Percentiles rank a stretch among this genome's conserved stretches.
Evolutionary conservation across 345 rosid species (phyloP).

Genomic region (Brassica cretica): DNA sequence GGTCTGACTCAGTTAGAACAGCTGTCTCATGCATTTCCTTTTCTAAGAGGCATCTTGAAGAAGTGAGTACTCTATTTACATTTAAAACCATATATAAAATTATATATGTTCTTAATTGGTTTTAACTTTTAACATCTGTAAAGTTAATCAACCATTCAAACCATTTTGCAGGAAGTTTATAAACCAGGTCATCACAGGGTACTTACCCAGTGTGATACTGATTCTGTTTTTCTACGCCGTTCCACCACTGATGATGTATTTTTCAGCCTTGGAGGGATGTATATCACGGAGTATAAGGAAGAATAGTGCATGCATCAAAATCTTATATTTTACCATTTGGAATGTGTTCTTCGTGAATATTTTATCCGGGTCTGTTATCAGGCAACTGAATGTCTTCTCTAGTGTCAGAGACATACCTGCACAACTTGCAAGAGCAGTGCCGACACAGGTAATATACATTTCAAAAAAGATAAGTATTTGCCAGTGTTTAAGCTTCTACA

Average conservation of each 20-base stretch:
- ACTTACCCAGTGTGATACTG: constrained; percentile 89
- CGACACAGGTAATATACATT: constrained; percentile 60
- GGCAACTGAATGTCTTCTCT: constrained; percentile 53
- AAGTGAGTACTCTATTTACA: constrained; percentile 51
- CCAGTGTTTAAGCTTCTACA: background rate
- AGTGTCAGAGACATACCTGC: constrained; percentile 66
- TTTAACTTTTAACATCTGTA: background rate
- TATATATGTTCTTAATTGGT: background rate
- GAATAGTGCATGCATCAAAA: constrained; percentile 77
- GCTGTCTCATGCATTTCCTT: constrained; percentile 62
- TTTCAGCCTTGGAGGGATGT: constrained; percentile 73
- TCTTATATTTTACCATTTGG: constrained; percentile 87
- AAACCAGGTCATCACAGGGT: constrained; percentile 75
- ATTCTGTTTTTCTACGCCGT: constrained; percentile 65
- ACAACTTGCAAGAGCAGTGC: constrained; percentile 78
- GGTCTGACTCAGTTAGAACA: constrained; percentile 73
- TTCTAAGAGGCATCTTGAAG: constrained; percentile 57
- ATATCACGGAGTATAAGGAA: constrained; percentile 79
- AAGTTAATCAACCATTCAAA: constrained; percentile 11
- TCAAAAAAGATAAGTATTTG: background rate
- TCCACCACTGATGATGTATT: constrained; percentile 90
- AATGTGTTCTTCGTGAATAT: constrained; percentile 91
- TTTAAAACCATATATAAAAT: background rate
- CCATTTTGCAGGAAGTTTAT: constrained; percentile 54
- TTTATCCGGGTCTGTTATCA: constrained; percentile 76